A percentile compares a stretch with the other conserved stretches of the same genome.
Conservation (phyloP, 768 basidiomycete genomes). For the Kwoniella heveanensis region DNA sequence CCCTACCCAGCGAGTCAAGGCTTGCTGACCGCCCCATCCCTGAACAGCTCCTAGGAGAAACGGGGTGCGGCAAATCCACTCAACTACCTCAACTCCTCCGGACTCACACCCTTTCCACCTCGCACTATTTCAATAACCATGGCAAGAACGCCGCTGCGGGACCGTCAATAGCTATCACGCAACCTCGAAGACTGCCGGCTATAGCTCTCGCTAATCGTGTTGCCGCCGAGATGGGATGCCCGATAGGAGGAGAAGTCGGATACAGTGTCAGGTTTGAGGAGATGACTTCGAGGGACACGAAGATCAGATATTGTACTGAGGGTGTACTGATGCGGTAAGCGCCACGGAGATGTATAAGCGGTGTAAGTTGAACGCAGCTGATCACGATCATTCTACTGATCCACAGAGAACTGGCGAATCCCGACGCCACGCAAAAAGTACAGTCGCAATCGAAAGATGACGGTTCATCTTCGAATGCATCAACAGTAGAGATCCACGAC, state of each 20-base stretch:
- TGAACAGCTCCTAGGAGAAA: constrained; percentile 55
- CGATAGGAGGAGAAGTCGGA: constrained; percentile 50
- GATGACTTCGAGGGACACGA: constrained; percentile 35
- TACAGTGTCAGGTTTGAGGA: constrained; percentile 55
- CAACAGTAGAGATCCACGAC: background rate
- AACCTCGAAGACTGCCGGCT: constrained; percentile 52
- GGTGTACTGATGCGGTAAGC: constrained; percentile 54
- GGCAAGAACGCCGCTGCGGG: background rate
- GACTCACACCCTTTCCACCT: constrained; percentile 30
- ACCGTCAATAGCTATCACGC: constrained; percentile 47
- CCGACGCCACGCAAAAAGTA: constrained; percentile 1
- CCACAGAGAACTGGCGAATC: constrained; percentile 42
- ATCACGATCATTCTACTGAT: no score
- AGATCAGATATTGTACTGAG: constrained; percentile 52
- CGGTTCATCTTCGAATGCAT: constrained; percentile 10
- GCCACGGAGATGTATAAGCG: no score
- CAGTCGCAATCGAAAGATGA: background rate
- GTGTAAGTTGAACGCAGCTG: no score
- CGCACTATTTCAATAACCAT: background rate
- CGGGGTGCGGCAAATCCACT: constrained; percentile 55
- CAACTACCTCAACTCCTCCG: constrained; percentile 52
- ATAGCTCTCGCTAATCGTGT: constrained; percentile 51
- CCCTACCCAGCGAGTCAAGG: no score
- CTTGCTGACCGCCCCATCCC: no score
- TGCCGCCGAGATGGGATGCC: constrained; percentile 49